Evolutionary conservation across 352 stramenopile genomes (phyloP), one percentile per base, ranked within the genome.

Genomic region (Phytophthora chlamydospora): DNA sequence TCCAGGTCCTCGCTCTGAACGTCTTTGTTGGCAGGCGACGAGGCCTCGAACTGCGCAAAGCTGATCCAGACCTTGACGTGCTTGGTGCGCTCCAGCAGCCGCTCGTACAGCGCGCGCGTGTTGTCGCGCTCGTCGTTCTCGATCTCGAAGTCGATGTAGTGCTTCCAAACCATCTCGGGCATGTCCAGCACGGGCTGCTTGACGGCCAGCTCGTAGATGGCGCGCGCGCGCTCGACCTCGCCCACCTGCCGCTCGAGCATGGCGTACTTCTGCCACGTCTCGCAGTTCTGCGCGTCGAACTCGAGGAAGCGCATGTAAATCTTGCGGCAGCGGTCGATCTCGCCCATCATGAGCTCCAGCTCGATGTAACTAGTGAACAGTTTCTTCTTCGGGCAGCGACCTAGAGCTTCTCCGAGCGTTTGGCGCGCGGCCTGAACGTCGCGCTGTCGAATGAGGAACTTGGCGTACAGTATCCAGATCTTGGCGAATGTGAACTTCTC

Each of bases 131-230:
- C 83, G 7, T 79, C 73, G 17, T 90, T 84, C 50, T 92, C 73
- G 24, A 99, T 98, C 83, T 99, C 97, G 76, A 99, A 99, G 75
- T 99, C 97, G 61, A 99, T 99, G 71, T 98, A 99, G 42, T 89
- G 85, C 68, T 99, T 99, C 98, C 98, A 99, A 45, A 99, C 88
- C 58, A 98, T 91, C 75, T 99, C 97, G 13, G 97, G 98, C 93
- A 98, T 99, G 68, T 99, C 97, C 16, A 99, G 78, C 41, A 96
- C 84, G 2, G 91, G 71, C 74, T 99, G 97, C 34, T 87, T 80
- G 46, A 99, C 83, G 13, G 97, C 97, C 9, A 99, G 76, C 77
- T 99, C 97, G 66, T 97, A 99, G 32, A 99, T 97, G 8, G 96
- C 97, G 12, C 97, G 78, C 2, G 90, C 83, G 48, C 96, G 88